phyloP scores from a whole-genome alignment of 129 eudicot species.

The Flaveria linearis region DNA sequence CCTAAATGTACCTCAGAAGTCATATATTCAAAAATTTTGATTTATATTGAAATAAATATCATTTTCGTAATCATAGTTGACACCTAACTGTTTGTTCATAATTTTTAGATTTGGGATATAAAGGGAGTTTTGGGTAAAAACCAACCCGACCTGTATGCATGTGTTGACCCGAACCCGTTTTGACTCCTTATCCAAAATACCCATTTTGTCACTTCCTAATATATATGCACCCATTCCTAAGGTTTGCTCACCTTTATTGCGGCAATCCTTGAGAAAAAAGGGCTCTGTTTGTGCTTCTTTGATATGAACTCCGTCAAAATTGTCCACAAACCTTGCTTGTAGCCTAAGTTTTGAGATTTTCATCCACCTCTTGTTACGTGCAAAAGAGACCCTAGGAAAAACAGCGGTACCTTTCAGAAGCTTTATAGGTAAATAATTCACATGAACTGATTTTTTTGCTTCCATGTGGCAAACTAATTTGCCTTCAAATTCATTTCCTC shows the following conservation, averaged over 20 bases:
- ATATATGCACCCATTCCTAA: not conserved
- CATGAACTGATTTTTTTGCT: conserved; percentile 62
- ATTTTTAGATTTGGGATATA: not conserved
- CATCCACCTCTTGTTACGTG: conserved; percentile 62
- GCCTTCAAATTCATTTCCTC: conserved; percentile 36
- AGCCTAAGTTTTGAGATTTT: conserved; percentile 68
- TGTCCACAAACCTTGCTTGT: conserved; percentile 63
- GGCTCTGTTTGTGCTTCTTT: conserved; percentile 78
- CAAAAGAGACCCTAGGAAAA: conserved; percentile 56
- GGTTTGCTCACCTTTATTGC: conserved; percentile 61
- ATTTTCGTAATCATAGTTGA: not conserved
- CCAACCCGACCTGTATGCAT: not conserved
- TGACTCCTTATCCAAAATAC: not conserved
- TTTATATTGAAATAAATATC: not conserved
- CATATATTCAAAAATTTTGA: too few relatives aligned
- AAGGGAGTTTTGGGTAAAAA: not conserved
- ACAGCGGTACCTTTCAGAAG: conserved; percentile 54
- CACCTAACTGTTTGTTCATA: not conserved
- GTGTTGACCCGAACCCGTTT: not conserved
- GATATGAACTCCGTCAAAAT: conserved; percentile 41
- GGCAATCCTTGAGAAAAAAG: conserved; percentile 65
- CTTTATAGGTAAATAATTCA: conserved; percentile 43
- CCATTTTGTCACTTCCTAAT: not conserved
- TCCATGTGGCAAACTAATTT: conserved; percentile 53
- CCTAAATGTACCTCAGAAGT: not conserved